Percentiles rank a stretch among this genome's conserved stretches.
Evolutionary conservation across 345 rosid species (phyloP).

Genomic region (Syzygium aqueum): DNA sequence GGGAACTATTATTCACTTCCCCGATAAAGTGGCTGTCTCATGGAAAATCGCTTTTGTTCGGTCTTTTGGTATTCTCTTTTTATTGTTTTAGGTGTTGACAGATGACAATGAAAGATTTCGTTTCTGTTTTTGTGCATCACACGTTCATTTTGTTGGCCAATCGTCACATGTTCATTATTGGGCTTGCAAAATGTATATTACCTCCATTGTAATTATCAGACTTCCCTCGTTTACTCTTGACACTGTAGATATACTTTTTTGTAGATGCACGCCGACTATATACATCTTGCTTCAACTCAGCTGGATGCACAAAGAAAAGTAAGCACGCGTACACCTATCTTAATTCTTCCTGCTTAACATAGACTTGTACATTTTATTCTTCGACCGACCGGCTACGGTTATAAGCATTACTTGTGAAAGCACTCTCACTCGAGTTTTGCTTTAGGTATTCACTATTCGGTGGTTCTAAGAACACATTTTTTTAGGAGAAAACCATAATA

Average conservation of each 20-base stretch:
- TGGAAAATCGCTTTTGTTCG: no score
- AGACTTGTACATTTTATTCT: not conserved
- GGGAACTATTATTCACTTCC: not conserved
- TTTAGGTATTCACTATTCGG: no score
- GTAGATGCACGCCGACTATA: constrained; percentile 83
- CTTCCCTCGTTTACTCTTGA: not conserved
- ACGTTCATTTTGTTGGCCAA: not conserved
- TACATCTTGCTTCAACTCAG: constrained; percentile 75
- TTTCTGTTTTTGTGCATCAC: not conserved
- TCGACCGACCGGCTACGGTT: not conserved
- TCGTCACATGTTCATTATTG: not conserved
- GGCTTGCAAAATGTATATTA: not conserved
- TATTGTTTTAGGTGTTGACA: not conserved
- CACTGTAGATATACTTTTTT: not conserved
- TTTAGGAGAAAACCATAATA: no score
- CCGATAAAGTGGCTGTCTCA: not conserved
- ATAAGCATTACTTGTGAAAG: no score
- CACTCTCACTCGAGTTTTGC: no score
- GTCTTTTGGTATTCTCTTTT: no score
- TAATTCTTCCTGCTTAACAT: not conserved
- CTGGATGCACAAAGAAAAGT: constrained; percentile 78
- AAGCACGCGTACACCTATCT: constrained; percentile 5
- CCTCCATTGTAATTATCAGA: not conserved
- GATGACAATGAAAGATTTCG: not conserved
- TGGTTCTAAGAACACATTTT: no score